Evolutionary conservation across 1,284 basidiomycete species (phyloP).

Genomic region (Phylloporus sp.): DNA sequence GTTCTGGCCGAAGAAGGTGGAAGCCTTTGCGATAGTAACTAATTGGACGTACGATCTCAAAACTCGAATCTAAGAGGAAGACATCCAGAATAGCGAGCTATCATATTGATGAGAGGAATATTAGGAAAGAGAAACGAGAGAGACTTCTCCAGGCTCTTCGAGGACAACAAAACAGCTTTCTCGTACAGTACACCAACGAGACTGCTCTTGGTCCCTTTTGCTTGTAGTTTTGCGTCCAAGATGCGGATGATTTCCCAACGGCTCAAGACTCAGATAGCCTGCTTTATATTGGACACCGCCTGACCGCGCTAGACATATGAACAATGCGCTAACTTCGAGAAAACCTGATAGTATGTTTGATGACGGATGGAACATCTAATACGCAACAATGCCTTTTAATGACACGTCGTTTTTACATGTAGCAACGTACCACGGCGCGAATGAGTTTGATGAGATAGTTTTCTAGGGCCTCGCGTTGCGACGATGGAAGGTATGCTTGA

Average conservation of each 20-base stretch:
- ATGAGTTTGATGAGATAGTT: conserved; percentile 91
- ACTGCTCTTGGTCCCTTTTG: conserved; percentile 76
- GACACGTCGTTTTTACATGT: conserved; percentile 6
- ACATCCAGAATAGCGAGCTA: conserved; percentile 90
- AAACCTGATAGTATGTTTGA: conserved; percentile 94
- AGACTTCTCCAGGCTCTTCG: conserved; percentile 86
- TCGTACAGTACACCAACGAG: conserved; percentile 92
- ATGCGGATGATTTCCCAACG: conserved; percentile 54
- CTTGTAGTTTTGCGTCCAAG: conserved; percentile 72
- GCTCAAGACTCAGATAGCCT: conserved; percentile 77
- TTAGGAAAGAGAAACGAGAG: conserved; percentile 27
- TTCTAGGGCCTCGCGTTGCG: conserved; percentile 86
- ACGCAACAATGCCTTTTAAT: conserved; percentile 2
- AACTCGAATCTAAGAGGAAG: conserved; percentile 91
- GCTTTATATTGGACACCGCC: conserved; percentile 91
- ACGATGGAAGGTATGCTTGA: conserved; percentile 78
- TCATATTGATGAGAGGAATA: conserved; percentile 21
- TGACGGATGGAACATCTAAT: conserved; percentile 94
- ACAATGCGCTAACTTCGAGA: conserved; percentile 92
- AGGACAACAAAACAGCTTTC: conserved; percentile 93
- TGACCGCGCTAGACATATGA: conserved; percentile 82
- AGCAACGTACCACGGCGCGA: conserved; percentile 74
- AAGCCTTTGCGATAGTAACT: conserved; percentile 82
- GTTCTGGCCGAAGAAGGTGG: conserved; percentile 60
- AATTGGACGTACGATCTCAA: conserved; percentile 83